A percentile compares a stretch with the other conserved stretches of the same genome.
phyloP scores from a whole-genome alignment of 2,329 filamentous ascomycete genomes.

The Pseudopithomyces chartarum region DNA sequence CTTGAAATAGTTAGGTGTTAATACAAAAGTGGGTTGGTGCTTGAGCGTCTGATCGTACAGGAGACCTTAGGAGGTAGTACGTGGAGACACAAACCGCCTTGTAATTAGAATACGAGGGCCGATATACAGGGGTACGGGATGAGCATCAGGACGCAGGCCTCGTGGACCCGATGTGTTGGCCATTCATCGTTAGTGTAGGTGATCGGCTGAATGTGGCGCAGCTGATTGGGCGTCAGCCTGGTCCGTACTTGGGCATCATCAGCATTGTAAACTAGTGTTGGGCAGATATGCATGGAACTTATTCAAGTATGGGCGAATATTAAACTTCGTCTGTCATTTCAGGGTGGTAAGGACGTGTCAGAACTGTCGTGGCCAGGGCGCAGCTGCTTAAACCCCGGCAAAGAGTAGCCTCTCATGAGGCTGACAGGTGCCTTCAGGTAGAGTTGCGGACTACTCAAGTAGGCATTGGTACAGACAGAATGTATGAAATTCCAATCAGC shows the following conservation, averaged over 20 bases:
- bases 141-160: constrained; percentile 4
- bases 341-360: background rate
- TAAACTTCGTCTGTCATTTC: background rate
- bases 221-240: constrained; percentile 32
- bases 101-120: constrained; percentile 8
- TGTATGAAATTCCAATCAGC: no score
- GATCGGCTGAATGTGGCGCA: constrained; percentile 19
- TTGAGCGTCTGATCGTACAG: constrained; percentile 12
- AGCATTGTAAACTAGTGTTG: constrained; percentile 11
- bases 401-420: no score
- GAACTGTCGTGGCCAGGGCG: background rate
- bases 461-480: no score
- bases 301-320: constrained; percentile 7
- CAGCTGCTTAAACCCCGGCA: no score
- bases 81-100: background rate
- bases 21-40: constrained; percentile 6
- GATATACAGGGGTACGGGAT: background rate
- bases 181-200: constrained; percentile 16
- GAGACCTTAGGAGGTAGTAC: background rate
- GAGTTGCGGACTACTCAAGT: no score
- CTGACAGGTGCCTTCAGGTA: no score
- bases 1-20: constrained; percentile 5
- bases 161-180: constrained; percentile 16
- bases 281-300: constrained; percentile 16
- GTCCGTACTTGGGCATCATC: constrained; percentile 21